A percentile compares a stretch with the other conserved stretches of the same genome.
Conservation (phyloP, 192 early-diverging fungal species). For the Dissophora ornata region DNA sequence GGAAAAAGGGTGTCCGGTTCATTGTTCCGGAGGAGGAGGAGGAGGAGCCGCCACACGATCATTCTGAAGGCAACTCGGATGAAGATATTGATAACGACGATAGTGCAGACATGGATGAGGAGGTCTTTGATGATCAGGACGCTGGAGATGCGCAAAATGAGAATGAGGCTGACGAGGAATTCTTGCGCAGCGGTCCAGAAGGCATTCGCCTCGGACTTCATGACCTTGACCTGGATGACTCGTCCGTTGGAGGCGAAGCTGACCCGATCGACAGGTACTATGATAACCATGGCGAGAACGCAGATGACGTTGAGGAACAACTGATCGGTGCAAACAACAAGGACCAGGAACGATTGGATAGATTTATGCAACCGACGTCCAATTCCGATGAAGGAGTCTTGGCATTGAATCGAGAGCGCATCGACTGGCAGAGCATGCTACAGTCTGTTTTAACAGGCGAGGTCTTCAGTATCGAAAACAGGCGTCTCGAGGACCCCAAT, state of each 20-base stretch:
- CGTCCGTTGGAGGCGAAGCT: constrained; percentile 2
- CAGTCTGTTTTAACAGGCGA: constrained; percentile 84
- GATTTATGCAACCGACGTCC: constrained; percentile 52
- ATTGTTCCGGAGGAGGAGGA: constrained; percentile 17
- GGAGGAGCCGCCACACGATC: constrained; percentile 6
- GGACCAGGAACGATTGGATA: constrained; percentile 48
- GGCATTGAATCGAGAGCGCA: constrained; percentile 66
- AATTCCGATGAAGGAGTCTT: constrained; percentile 45
- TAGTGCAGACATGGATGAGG: constrained; percentile 16
- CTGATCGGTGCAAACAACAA: constrained; percentile 15
- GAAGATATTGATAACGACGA: constrained; percentile 16
- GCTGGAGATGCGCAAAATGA: not conserved
- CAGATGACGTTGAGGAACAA: constrained; percentile 4
- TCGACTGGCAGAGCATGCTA: constrained; percentile 90
- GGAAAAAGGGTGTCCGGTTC: constrained; percentile 42
- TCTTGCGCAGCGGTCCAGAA: constrained; percentile 21
- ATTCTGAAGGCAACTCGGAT: constrained; percentile 12
- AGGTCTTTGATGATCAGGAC: constrained; percentile 23
- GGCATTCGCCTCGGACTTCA: constrained; percentile 12
- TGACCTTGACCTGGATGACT: constrained; percentile 21
- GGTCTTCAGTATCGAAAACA: constrained; percentile 86
- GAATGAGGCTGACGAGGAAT: constrained; percentile 16
- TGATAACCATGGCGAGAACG: constrained; percentile 34
- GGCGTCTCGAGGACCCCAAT: constrained; percentile 67
- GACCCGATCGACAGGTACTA: constrained; percentile 42